Conservation (phyloP, 805 yeast species). For the Saccharomyces mikatae region DNA sequence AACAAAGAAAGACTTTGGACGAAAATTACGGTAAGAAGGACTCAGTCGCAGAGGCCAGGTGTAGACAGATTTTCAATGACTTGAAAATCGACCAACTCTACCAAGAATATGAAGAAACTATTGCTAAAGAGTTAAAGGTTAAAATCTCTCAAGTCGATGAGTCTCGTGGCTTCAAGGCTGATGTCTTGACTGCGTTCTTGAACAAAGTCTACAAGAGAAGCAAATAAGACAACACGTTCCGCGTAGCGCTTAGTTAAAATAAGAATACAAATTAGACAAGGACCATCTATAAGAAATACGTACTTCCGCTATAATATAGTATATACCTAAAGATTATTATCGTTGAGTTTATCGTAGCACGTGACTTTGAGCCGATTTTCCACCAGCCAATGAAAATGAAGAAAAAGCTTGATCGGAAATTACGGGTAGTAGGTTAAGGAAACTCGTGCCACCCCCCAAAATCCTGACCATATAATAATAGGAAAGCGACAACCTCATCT, state of each 20-base stretch:
- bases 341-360: background rate
- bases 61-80: constrained; percentile 67
- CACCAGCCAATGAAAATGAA: background rate
- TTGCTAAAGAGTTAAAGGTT: constrained; percentile 54
- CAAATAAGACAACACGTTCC: constrained; percentile 41
- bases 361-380: background rate
- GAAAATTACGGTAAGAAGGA: constrained; percentile 86
- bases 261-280: background rate
- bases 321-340: background rate
- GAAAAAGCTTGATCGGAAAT: background rate
- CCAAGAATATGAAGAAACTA: constrained; percentile 72
- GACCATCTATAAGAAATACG: background rate
- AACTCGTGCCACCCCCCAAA: background rate
- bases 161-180: constrained; percentile 83
- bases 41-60: constrained; percentile 52
- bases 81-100: constrained; percentile 65
- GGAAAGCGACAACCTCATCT: background rate
- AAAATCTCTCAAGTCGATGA: constrained; percentile 75
- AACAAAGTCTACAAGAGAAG: constrained; percentile 89
- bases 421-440: background rate
- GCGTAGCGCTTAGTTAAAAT: background rate
- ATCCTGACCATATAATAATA: background rate
- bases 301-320: background rate
- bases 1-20: constrained; percentile 76
- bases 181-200: constrained; percentile 77